Base-by-base conservation (phyloP, 345 rosid species). In the Lenwebbia sp. region DNA sequence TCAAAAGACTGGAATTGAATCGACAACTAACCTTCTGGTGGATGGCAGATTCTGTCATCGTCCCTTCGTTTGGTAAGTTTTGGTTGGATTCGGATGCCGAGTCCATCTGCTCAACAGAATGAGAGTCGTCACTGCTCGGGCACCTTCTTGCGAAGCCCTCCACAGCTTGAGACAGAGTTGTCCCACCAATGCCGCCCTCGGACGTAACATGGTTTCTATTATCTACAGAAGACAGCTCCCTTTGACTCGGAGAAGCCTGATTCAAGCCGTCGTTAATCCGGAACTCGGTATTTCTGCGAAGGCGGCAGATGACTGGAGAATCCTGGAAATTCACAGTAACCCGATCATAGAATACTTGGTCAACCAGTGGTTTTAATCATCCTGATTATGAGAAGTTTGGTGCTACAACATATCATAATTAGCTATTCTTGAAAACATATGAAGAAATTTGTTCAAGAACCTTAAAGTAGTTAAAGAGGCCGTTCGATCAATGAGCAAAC, bases 301-400 rank as follows among this genome's bases (percentile, higher is more conserved):
- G 91, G 51, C 98, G 96, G 89, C 99, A 97, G 51, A 96, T 92
- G 51, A 97, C 98, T 51, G 94, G 89, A 21, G 98, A 90, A 50
- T 96, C 97, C 96, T 97, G 88, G 56, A 51, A 85, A 87, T 84
- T 40, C 50, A 41, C 52, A 22, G 58, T 13, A 70, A 33, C 25
- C 10, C 0, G 25, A 70, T 21, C 81, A 22, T 22, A 54, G 57
- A 8, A 54, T 7, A 7, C 26, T 54, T 8, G 26, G 57, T 22
- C 57, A 22, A 22, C 10, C 25, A 6, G 25, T 4, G 57, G 57
- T 21, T 54, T 54, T 21, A 54, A 54, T 54, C 57, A 22, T 54
- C 57, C 57, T 22, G 57, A 54, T 54, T 22, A 22, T 54, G 57
- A 54, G 57, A 54, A 54, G 57, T 54, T 21, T 21, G 26, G 26